A percentile compares a stretch with the other conserved stretches of the same genome.
Evolutionary conservation across 495 filamentous ascomycete genomes (phyloP).

Genomic region (Aspergillus olivimuriae): DNA sequence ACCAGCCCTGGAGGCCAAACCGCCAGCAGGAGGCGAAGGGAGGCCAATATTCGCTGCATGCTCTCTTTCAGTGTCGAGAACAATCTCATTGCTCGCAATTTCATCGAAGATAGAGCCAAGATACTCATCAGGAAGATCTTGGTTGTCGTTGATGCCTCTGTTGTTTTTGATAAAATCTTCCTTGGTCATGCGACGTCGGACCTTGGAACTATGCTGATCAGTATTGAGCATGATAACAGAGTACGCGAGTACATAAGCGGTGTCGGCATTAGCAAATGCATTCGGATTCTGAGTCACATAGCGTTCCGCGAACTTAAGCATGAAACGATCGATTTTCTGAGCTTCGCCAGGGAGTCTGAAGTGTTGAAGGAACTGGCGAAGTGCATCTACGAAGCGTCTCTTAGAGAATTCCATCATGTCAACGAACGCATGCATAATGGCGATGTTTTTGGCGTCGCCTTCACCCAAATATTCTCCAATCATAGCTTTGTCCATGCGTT

Average conservation of each 20-base stretch:
- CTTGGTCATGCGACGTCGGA: slow-evolving; percentile 85
- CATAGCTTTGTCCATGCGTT: slow-evolving; percentile 79
- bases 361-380: slow-evolving; percentile 86
- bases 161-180: slow-evolving; percentile 99
- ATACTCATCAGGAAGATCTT: slow-evolving; percentile 90
- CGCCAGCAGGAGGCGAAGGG: slow-evolving; percentile 50
- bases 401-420: slow-evolving; percentile 93
- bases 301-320: slow-evolving; percentile 97
- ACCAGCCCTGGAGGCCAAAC: slow-evolving; percentile 76
- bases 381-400: slow-evolving; percentile 85
- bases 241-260: slow-evolving; percentile 91
- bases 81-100: slow-evolving; percentile 86
- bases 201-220: slow-evolving; percentile 84
- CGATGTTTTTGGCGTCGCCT: slow-evolving; percentile 84
- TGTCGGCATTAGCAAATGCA: slow-evolving; percentile 96
- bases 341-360: slow-evolving; percentile 95
- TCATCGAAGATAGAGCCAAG: slow-evolving; percentile 85
- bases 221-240: slow-evolving; percentile 97
- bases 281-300: slow-evolving; percentile 94
- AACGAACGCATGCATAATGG: slow-evolving; percentile 97
- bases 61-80: slow-evolving; percentile 85
- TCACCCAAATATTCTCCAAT: slow-evolving; percentile 96
- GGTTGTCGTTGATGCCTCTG: slow-evolving; percentile 93
- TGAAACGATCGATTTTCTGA: slow-evolving; percentile 99
- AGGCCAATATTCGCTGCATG: slow-evolving; percentile 68